These are phyloP conservation scores for Fraxinus dipetala DNA, from an alignment of 305 asterid genomes.

Conservation along the genomic window DNA sequence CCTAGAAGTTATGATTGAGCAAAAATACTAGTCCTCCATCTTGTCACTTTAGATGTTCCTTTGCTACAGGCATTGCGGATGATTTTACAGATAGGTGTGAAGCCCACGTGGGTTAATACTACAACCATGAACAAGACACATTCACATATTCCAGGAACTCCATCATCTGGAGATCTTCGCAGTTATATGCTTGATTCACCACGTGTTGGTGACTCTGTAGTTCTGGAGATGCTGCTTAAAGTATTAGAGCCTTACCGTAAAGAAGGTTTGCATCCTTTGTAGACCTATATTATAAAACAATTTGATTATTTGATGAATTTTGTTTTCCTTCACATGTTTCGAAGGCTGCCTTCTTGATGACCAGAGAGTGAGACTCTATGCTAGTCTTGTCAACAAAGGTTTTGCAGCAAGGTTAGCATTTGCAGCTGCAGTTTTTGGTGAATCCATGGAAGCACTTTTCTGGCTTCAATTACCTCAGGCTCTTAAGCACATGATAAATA, in stretches of 20 bases:
- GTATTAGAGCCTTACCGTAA: conserved; percentile 92
- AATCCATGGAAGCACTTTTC: conserved; percentile 86
- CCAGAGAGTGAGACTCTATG: conserved; percentile 66
- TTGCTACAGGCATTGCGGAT: conserved; percentile 74
- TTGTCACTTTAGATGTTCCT: conserved; percentile 22
- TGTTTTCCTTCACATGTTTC: conserved; percentile 27
- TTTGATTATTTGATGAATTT: conserved; percentile 23
- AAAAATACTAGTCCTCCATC: conserved; percentile 9
- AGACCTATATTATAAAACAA: conserved; percentile 16
- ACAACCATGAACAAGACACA: conserved; percentile 37
- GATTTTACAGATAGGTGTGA: conserved; percentile 88
- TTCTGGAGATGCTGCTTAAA: conserved; percentile 97
- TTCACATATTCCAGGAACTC: conserved; percentile 55
- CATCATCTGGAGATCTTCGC: conserved; percentile 90
- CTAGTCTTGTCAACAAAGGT: conserved; percentile 60
- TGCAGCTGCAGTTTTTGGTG: conserved; percentile 95
- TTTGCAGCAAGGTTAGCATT: conserved; percentile 75
- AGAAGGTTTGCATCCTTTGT: conserved; percentile 59
- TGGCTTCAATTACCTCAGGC: conserved; percentile 95
- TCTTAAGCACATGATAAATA: conserved; percentile 74
- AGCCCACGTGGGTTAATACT: conserved; percentile 82
- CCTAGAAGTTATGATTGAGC: conserved; percentile 16
- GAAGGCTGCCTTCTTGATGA: conserved; percentile 91
- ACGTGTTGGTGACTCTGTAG: conserved; percentile 78
- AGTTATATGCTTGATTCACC: conserved; percentile 81